Percentiles rank a stretch among this genome's conserved stretches.
These are phyloP conservation scores for Auriscalpium vulgare DNA, from an alignment of 768 basidiomycete species.

Conservation along the genomic window DNA sequence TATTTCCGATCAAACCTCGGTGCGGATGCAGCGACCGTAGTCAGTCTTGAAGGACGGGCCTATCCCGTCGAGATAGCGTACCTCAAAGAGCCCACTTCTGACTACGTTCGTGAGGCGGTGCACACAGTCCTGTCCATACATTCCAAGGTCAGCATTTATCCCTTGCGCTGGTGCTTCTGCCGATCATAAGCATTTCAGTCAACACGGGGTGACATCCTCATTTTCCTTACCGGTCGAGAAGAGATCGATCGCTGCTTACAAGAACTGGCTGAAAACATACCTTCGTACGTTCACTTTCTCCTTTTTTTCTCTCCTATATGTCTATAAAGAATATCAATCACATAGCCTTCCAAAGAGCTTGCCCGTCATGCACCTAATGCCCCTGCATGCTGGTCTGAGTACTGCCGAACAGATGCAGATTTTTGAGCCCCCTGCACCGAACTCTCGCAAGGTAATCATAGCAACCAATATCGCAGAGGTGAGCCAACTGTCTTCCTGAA, in stretches of 20 bases:
- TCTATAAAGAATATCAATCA: neutral
- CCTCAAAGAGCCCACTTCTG: slow-evolving; percentile 62
- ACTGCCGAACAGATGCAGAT: slow-evolving; percentile 83
- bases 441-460: slow-evolving; percentile 82
- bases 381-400: slow-evolving; percentile 84
- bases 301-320: slow-evolving; percentile 5
- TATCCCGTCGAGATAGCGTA: slow-evolving; percentile 94
- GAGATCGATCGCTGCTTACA: slow-evolving; percentile 90
- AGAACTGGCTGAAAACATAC: slow-evolving; percentile 58
- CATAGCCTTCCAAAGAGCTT: slow-evolving; percentile 46
- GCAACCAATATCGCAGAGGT: slow-evolving; percentile 96
- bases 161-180: neutral
- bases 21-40: slow-evolving; percentile 68
- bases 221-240: slow-evolving; percentile 93
- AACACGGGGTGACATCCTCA: slow-evolving; percentile 79
- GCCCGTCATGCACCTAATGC: slow-evolving; percentile 53
- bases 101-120: slow-evolving; percentile 79
- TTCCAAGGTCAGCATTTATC: slow-evolving; percentile 43
- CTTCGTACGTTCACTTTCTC: slow-evolving; percentile 4
- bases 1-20: slow-evolving; percentile 71
- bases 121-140: slow-evolving; percentile 81
- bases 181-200: slow-evolving; percentile 38
- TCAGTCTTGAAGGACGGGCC: slow-evolving; percentile 89
- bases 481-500: slow-evolving; percentile 4
- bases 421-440: slow-evolving; percentile 69